A percentile compares a stretch with the other conserved stretches of the same genome.
phyloP scores from a whole-genome alignment of 1,284 basidiomycete genomes.

The Rhodotorula sp. region DNA sequence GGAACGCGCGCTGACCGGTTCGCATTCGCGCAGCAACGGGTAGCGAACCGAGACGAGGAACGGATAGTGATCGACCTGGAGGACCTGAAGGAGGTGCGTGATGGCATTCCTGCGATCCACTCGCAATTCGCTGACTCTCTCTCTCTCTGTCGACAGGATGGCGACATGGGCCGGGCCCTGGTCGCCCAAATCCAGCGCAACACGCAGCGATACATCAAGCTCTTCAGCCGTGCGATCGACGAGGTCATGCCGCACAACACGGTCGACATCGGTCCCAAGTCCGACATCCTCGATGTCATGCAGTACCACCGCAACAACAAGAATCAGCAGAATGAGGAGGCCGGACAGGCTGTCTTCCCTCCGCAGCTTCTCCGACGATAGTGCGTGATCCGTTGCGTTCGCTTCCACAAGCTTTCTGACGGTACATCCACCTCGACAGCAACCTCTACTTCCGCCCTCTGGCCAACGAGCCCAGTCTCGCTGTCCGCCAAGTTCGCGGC shows the following conservation, averaged over 20 bases:
- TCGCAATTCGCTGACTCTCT: neutral
- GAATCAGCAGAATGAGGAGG: slow-evolving; percentile 71
- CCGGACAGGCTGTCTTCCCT: slow-evolving; percentile 66
- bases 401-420: neutral
- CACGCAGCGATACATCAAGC: slow-evolving; percentile 80
- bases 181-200: slow-evolving; percentile 76
- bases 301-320: slow-evolving; percentile 86
- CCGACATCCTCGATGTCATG: slow-evolving; percentile 89
- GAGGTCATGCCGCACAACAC: slow-evolving; percentile 79
- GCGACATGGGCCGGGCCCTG: slow-evolving; percentile 60
- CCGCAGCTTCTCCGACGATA: slow-evolving; percentile 88
- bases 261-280: slow-evolving; percentile 73
- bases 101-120: neutral
- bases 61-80: slow-evolving; percentile 55
- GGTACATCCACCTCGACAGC: slow-evolving; percentile 53
- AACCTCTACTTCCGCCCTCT: slow-evolving; percentile 91
- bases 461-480: slow-evolving; percentile 65
- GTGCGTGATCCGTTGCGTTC: slow-evolving; percentile 56
- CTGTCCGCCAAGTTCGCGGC: slow-evolving; percentile 87
- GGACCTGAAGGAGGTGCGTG: slow-evolving; percentile 48
- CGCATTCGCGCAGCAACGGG: slow-evolving; percentile 65
- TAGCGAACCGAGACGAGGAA: slow-evolving; percentile 88
- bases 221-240: slow-evolving; percentile 91
- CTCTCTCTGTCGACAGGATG: slow-evolving; percentile 58
- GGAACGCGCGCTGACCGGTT: neutral